These are phyloP conservation scores for Jasminum sambac DNA, from an alignment of 257 asterid genomes.

Conservation along the genomic window DNA sequence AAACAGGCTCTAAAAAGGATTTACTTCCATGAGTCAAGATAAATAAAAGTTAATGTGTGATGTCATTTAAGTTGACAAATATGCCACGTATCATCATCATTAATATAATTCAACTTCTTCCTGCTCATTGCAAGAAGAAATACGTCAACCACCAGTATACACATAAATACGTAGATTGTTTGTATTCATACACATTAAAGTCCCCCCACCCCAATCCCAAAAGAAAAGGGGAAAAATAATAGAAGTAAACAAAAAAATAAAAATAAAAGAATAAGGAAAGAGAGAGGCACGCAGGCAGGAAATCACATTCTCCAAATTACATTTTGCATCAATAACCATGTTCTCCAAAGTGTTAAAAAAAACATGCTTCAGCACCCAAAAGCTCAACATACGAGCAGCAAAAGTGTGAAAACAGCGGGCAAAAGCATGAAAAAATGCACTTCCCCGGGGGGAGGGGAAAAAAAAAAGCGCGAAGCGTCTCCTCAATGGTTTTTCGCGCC, in stretches of 20 bases:
- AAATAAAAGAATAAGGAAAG: no score
- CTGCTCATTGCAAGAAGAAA: slow-evolving; percentile 26
- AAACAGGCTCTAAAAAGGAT: background rate
- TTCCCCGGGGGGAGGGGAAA: no score
- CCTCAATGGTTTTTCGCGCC: no score
- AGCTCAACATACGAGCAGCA: no score
- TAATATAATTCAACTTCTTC: slow-evolving; percentile 5
- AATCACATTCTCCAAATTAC: slow-evolving; percentile 10
- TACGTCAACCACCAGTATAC: background rate
- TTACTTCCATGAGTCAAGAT: slow-evolving; percentile 17
- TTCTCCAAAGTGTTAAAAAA: no score
- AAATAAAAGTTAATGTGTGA: slow-evolving; percentile 11
- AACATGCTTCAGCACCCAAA: no score
- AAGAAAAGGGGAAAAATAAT: background rate
- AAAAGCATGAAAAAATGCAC: no score
- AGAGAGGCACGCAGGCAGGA: background rate
- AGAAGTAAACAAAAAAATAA: no score
- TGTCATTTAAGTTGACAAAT: slow-evolving; percentile 27
- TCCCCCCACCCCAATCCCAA: background rate
- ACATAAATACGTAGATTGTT: background rate
- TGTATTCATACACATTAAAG: slow-evolving; percentile 6
- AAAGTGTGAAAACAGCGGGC: no score
- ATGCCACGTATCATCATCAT: slow-evolving; percentile 23
- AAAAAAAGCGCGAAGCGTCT: no score
- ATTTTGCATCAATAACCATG: no score